Conservation (phyloP, 1,284 basidiomycete genomes). For the Tilletia setariae region DNA sequence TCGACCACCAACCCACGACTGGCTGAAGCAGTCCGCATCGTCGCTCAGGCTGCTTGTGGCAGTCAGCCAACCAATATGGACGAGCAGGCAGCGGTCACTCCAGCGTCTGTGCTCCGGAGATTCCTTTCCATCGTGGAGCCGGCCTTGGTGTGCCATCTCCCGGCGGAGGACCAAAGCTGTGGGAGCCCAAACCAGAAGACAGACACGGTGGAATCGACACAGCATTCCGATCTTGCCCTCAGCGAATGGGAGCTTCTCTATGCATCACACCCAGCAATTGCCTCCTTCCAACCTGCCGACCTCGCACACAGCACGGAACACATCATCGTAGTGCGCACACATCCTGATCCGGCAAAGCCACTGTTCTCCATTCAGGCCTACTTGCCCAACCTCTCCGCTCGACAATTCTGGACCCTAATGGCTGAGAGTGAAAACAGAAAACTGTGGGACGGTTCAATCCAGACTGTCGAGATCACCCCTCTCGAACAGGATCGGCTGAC, state of each 20-base stretch:
- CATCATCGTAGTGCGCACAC: constrained; percentile 33
- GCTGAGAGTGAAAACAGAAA: constrained; percentile 38
- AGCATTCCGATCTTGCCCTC: neutral
- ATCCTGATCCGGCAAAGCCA: constrained; percentile 33
- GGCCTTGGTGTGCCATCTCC: neutral
- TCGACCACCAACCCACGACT: too few species aligned
- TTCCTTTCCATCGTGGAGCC: constrained; percentile 12
- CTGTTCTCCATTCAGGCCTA: constrained; percentile 41
- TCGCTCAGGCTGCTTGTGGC: too few species aligned
- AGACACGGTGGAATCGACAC: neutral
- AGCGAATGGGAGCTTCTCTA: constrained; percentile 1
- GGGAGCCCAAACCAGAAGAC: neutral
- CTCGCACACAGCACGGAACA: neutral
- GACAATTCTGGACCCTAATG: constrained; percentile 49
- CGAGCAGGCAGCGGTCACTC: neutral
- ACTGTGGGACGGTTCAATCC: constrained; percentile 40
- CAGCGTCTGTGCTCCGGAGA: neutral
- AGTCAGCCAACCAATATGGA: neutral
- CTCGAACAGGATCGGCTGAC: neutral
- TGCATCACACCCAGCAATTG: neutral
- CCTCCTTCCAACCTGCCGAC: constrained; percentile 3
- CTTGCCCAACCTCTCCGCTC: constrained; percentile 33
- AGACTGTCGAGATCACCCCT: constrained; percentile 26
- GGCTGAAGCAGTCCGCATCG: too few species aligned
- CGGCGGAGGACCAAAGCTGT: neutral